A percentile compares a stretch with the other conserved stretches of the same genome.
Conservation (phyloP, 1,284 basidiomycete species). For the Caloboletus inedulis region DNA sequence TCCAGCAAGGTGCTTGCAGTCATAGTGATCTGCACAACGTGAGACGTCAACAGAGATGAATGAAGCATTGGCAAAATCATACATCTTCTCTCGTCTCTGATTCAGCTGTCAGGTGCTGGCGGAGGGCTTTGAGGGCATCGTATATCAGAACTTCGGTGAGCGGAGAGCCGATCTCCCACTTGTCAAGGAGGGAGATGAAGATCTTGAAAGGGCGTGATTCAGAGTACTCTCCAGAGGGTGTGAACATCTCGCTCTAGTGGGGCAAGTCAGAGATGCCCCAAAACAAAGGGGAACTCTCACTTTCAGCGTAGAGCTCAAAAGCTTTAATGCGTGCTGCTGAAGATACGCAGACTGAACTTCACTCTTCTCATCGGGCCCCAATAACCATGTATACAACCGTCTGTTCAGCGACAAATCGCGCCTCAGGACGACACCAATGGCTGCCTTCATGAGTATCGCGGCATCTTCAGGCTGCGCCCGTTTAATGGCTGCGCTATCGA, state of each 20-base stretch:
- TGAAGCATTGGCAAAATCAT: conserved; percentile 19
- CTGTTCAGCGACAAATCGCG: conserved; percentile 92
- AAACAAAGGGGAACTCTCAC: conserved; percentile 34
- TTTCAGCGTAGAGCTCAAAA: conserved; percentile 68
- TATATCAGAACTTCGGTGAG: conserved; percentile 79
- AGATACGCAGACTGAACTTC: conserved; percentile 74
- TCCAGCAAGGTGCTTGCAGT: conserved; percentile 92
- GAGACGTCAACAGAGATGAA: conserved; percentile 10
- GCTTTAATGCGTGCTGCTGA: conserved; percentile 61
- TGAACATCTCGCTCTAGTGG: conserved; percentile 68
- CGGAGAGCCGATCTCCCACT: conserved; percentile 90
- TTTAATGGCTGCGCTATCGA: conserved; percentile 70
- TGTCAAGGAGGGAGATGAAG: conserved; percentile 92
- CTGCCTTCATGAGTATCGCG: conserved; percentile 74
- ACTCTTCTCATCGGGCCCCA: conserved; percentile 77
- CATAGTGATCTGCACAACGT: conserved; percentile 58
- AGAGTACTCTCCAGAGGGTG: conserved; percentile 64
- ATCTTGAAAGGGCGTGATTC: conserved; percentile 91
- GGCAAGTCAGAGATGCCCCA: conserved; percentile 1
- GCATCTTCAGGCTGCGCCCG: conserved; percentile 66
- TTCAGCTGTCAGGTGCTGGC: conserved; percentile 50
- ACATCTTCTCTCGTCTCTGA: conserved; percentile 63
- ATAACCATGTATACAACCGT: conserved; percentile 89
- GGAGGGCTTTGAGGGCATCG: conserved; percentile 75
- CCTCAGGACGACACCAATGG: conserved; percentile 81